Evolutionary conservation across 371 early-diverging fungal species (phyloP).

Genomic region (Mucor lusitanicus): DNA sequence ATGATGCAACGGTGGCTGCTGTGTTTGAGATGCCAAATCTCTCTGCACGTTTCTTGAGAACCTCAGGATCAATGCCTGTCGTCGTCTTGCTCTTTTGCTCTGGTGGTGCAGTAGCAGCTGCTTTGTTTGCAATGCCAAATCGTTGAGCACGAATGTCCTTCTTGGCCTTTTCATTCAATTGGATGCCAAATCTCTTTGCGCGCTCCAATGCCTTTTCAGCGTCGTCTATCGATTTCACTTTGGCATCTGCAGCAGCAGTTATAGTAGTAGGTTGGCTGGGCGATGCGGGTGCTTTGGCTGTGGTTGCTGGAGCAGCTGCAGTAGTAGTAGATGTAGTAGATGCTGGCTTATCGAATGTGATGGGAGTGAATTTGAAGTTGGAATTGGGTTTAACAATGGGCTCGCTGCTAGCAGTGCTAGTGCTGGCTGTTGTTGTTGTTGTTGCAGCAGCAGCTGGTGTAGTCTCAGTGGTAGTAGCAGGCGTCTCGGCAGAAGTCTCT

Average conservation of each 20-base stretch:
- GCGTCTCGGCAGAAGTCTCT: constrained; percentile 12
- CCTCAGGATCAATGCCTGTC: constrained; percentile 45
- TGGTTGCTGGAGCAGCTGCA: neutral
- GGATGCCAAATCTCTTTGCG: constrained; percentile 61
- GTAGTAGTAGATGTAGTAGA: neutral
- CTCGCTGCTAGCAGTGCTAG: constrained; percentile 15
- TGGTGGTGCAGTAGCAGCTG: neutral
- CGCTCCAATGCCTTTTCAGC: constrained; percentile 49
- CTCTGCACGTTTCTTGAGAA: constrained; percentile 52
- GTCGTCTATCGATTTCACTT: constrained; percentile 24
- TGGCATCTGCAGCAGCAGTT: neutral
- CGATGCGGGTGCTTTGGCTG: constrained; percentile 22
- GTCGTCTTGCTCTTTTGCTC: constrained; percentile 1
- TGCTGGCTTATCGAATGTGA: constrained; percentile 34
- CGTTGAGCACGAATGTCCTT: constrained; percentile 47
- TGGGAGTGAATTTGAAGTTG: constrained; percentile 45
- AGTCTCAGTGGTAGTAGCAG: neutral
- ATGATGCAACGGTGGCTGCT: neutral
- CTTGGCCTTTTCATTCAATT: constrained; percentile 40
- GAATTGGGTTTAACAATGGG: constrained; percentile 4
- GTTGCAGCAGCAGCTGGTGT: neutral
- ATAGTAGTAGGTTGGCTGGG: constrained; percentile 11
- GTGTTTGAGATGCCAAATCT: constrained; percentile 41
- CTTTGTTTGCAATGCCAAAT: constrained; percentile 29
- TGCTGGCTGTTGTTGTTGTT: neutral